Base-by-base conservation (phyloP, 2,329 filamentous ascomycete species). In the Didymella sp. region DNA sequence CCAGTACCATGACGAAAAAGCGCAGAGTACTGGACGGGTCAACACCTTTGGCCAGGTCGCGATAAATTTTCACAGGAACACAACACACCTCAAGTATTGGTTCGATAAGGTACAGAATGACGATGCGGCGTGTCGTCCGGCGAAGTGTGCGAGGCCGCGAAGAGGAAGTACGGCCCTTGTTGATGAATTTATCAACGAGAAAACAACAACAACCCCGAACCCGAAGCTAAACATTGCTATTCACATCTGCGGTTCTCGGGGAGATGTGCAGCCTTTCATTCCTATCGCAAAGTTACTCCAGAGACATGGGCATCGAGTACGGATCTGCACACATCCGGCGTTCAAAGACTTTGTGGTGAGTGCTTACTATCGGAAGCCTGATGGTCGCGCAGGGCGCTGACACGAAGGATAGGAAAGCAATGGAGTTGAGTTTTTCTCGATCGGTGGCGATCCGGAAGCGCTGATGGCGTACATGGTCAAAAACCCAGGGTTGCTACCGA, bases 231-330 rank as follows among this genome's bases (percentile, higher is more conserved):
- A 84, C 54, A 80, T 85, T 40, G 82, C 84, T 1, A 84, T 85
- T 49, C 83, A 85, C 45, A 81, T 85, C 6, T 82, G 85, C 1
- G 81, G 81, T 8, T 79, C 76, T 3, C 75, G 81, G 48, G 83
- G 83, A 6, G 83, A 85, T 65, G 81, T 85, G 2, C 85, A 87
- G 54, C 85, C 85, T 0, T 87, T 87, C 54, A 76, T 87, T 48
- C 83, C 84, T 0, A 77, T 88, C 3, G 85, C 83, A 0, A 80
- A 78, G 35, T 75, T 80, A n/a, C 68, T 87, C 0, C 74, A 68
- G 22, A 56, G 52, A 5, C 61, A 70, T 48, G 58, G 61, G 5
- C 71, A 73, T 45, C 56, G 71, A 40, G 68, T 73, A 28, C 62
- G 71, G 17, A 60, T 73, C 25, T 70, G 69, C 45, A 73, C 71